Conservation (phyloP, 1,284 basidiomycete genomes). For the Takashimella koratensis region DNA sequence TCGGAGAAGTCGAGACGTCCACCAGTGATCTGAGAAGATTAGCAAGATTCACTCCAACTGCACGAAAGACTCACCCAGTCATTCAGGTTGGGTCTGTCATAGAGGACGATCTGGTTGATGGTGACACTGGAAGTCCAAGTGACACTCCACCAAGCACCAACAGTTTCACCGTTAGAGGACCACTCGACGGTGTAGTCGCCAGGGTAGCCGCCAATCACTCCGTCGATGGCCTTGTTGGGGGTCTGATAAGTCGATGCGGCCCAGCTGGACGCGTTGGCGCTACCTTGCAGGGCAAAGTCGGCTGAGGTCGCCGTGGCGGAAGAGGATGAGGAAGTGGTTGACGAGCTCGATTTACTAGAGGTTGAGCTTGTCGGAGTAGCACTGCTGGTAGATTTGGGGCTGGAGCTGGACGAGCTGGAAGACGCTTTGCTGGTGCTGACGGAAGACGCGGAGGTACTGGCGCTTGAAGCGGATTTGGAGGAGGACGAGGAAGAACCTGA, state of each 20-base stretch:
- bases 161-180: neutral
- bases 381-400: neutral
- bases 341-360: neutral
- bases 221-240: conserved; percentile 1
- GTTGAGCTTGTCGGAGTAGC: neutral
- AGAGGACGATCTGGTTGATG: neutral
- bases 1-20: neutral
- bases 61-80: too few species aligned
- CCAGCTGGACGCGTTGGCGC: conserved; percentile 19
- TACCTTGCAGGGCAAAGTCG: conserved; percentile 12
- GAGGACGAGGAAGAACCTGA: neutral
- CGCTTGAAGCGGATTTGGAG: neutral
- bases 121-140: conserved; percentile 1
- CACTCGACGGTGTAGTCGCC: conserved; percentile 2
- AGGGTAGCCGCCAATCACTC: neutral
- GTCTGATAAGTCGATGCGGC: conserved; percentile 4
- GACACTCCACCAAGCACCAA: neutral
- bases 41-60: too few species aligned
- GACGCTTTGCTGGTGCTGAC: neutral
- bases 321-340: neutral
- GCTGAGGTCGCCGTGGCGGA: neutral
- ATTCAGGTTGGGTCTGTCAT: neutral
- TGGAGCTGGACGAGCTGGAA: neutral
- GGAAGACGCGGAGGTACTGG: neutral
- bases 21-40: too few species aligned